Evolutionary conservation across 495 filamentous ascomycete genomes (phyloP).

Genomic region (Penicillium silybi): DNA sequence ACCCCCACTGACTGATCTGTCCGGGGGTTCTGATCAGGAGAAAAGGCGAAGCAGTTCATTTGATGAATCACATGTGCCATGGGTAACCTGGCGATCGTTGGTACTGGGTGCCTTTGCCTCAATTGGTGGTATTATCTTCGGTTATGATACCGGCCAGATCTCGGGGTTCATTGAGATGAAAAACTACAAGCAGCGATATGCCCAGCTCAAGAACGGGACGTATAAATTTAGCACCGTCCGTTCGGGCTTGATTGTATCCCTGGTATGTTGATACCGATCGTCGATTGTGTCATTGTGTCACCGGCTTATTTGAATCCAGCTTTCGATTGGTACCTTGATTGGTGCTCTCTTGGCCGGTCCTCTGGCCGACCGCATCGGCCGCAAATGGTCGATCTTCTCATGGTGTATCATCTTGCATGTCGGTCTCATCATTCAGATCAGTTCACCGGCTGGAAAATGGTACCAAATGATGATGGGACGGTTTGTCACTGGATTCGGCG

Average conservation of each 20-base stretch:
- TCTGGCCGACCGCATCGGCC: constrained; percentile 45
- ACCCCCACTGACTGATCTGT: constrained; percentile 12
- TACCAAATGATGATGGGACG: constrained; percentile 49
- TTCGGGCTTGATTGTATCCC: constrained; percentile 48
- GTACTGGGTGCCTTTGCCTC: constrained; percentile 51
- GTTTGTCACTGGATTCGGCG: constrained; percentile 58
- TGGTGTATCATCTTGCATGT: constrained; percentile 59
- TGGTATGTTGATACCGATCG: constrained; percentile 23
- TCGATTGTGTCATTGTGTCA: neutral
- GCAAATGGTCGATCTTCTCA: constrained; percentile 44
- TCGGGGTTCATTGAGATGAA: constrained; percentile 60
- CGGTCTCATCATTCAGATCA: constrained; percentile 61
- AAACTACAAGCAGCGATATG: constrained; percentile 44
- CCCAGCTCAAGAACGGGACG: constrained; percentile 25
- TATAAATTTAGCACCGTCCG: constrained; percentile 48
- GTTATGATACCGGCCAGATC: constrained; percentile 50
- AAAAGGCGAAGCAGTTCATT: constrained; percentile 12
- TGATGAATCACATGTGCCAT: constrained; percentile 33
- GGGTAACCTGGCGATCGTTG: constrained; percentile 43
- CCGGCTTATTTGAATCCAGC: constrained; percentile 12
- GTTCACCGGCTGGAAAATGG: constrained; percentile 46
- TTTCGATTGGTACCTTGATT: constrained; percentile 62
- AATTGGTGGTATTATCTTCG: constrained; percentile 64
- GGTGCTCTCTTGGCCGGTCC: constrained; percentile 58
- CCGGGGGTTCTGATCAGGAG: constrained; percentile 4